Base-by-base conservation (phyloP, 129 eudicot genomes). In the Lactuca saligna region DNA sequence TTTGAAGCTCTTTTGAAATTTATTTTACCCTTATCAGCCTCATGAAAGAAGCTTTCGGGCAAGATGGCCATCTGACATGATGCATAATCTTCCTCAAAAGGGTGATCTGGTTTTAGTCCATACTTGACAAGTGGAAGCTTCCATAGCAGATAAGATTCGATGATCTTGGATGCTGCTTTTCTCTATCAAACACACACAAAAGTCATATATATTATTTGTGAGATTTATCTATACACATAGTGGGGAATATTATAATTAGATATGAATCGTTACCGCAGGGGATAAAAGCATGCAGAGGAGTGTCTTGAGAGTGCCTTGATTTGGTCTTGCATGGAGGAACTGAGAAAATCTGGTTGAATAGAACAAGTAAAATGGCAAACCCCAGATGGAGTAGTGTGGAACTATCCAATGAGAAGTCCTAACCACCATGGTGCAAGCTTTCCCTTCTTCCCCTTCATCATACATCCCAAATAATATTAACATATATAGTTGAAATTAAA, bases 331-430 rank as follows among this genome's bases (percentile, higher is more conserved):
- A 76, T 93, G 90, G 75, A 93, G 79, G 84, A 89, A 93, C 56
- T 93, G 99, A 32, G 97, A 89, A 48, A 87, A 83, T 72, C 99
- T 79, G 6, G 99, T 93, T 12, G 97, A 93, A 65, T 84, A 93
- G 82, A 93, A 89, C 63, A 89, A 60, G 88, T 93, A 93, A 80
- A 93, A 93, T 17, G 99, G 97, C 53, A 93, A 70, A 10, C 99
- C 97, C 99, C 99, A 93, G 9, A 93, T 68, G 14, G 88, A 86
- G 82, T 93, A 93, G 65, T 89, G 97, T 66, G 99, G 99, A 64
- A 89, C 97, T 7, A 86, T 93, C 99, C 99, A 89, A 71, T 93
- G 99, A 39, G 79, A 68, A n/a, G 99, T 87, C 75, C 99, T 78
- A 61, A 87, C 84, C 33, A 93, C 80, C 95, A 93, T 87, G 58